Percentiles rank a stretch among this genome's conserved stretches.
Conservation (phyloP, 2,329 filamentous ascomycete genomes). For the Amylocarpus encephaloides region DNA sequence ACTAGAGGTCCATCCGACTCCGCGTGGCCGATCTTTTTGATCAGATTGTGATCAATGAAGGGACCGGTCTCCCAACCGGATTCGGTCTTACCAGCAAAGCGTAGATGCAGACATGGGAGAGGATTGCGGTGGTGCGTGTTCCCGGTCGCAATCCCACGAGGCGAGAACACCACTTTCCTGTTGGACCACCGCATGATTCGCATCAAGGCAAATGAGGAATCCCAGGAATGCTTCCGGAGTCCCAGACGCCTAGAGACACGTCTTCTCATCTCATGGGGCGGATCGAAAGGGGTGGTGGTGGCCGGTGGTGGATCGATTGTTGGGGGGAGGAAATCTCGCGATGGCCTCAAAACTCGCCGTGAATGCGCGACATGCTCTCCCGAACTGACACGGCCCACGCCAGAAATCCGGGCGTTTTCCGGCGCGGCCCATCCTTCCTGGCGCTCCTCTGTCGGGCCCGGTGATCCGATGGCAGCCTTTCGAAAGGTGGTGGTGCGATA, state of each 20-base stretch:
- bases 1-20: no score
- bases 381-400: conserved; percentile 2
- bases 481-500: conserved; percentile 1
- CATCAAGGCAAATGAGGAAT: conserved; percentile 5
- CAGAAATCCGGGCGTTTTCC: not conserved
- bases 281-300: conserved; percentile 14
- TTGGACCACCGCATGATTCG: conserved; percentile 1
- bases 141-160: conserved; percentile 9
- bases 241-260: not conserved
- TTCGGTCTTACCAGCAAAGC: not conserved
- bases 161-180: conserved; percentile 14
- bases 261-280: not conserved
- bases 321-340: conserved; percentile 14
- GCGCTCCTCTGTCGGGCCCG: not conserved
- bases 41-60: no score
- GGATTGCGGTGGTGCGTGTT: not conserved
- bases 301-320: conserved; percentile 5
- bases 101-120: not conserved
- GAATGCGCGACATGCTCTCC: conserved; percentile 1
- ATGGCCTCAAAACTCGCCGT: conserved; percentile 21
- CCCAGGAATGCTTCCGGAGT: conserved; percentile 3
- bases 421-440: not conserved
- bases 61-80: no score
- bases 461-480: not conserved
- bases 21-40: no score